Base-by-base conservation (phyloP, 1,139 yeast genomes). In the Torulaspora globosa region DNA sequence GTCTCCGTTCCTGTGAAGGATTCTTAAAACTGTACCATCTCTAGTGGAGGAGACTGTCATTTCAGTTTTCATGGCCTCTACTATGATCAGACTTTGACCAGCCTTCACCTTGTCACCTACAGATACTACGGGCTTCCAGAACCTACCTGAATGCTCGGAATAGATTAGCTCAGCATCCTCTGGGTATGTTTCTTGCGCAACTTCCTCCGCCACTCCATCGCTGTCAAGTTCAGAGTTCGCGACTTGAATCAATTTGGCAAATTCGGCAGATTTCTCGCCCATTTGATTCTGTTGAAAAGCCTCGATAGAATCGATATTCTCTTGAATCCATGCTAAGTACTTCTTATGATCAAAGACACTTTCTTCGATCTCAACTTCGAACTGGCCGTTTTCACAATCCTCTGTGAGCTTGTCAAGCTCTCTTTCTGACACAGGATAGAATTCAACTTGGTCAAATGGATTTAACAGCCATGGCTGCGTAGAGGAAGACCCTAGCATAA, bases 1-100 rank as follows among this genome's bases (percentile, higher is more conserved):
- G 62, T 90, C 96, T 58, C 97, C 97, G 60, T 87, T 87, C 52
- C 75, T 74, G 66, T 86, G 95, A 51, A 81, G 70, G 38, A 92
- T 74, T 70, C 87, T 86, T 43, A 80, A 69, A 15, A 92, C 92
- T 62, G 78, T 86, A 57, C 97, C 97, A 8, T 70, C 73, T 43
- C 68, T 74, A 2, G 95, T 76, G 14, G 97, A 80, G 49, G 70
- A 73, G 35, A 90, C 95, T 41, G 81, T 78, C 96, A 92, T 89
- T 67, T 92, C 98, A 0, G 98, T 92, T 73, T 92, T 92, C 97
- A 92, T 92, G 44, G 97, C 97, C 67, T 92, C 97, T 48, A 92
- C 87, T 44, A 92, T 88, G 52, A 92, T 78, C 53, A 92, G 73
- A 3, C 89, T 89, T 59, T 87, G 92, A 29, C 90, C 95, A 47